These are phyloP conservation scores for Fusarium pininemorale DNA, from an alignment of 2,329 filamentous ascomycete genomes.

Conservation along the genomic window DNA sequence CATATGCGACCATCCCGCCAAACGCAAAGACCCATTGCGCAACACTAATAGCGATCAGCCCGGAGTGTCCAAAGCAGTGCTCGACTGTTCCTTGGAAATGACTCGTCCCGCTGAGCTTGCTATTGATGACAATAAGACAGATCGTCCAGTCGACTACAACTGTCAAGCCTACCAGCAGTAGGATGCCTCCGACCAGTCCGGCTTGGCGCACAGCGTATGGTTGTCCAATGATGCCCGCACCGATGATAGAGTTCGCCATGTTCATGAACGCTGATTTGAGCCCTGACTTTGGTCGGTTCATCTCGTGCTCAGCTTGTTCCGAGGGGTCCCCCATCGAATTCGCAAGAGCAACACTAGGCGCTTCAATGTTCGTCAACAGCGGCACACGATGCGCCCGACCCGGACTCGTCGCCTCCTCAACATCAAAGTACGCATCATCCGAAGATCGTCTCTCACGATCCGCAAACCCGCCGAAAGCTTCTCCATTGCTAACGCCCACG, in stretches of 20 bases:
- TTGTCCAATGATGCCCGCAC: slow-evolving; percentile 80
- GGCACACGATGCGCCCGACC: slow-evolving; percentile 68
- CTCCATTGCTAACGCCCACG: slow-evolving; percentile 43
- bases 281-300: slow-evolving; percentile 79
- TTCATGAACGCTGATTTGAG: slow-evolving; percentile 96
- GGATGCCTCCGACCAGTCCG: slow-evolving; percentile 80
- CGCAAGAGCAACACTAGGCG: slow-evolving; percentile 78
- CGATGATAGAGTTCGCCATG: slow-evolving; percentile 99
- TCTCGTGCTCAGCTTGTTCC: slow-evolving; percentile 63
- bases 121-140: slow-evolving; percentile 94
- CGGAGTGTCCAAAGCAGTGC: slow-evolving; percentile 89
- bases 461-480: slow-evolving; percentile 15
- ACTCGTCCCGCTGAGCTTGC: slow-evolving; percentile 91
- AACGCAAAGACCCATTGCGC: slow-evolving; percentile 99
- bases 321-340: slow-evolving; percentile 54
- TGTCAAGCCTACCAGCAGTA: slow-evolving; percentile 82
- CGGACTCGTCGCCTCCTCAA: slow-evolving; percentile 56
- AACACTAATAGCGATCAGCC: slow-evolving; percentile 85
- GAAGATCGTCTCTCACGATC: slow-evolving; percentile 33
- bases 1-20: slow-evolving; percentile 98
- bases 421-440: slow-evolving; percentile 58
- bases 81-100: slow-evolving; percentile 97
- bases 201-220: slow-evolving; percentile 97
- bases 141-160: slow-evolving; percentile 97
- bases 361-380: slow-evolving; percentile 83